phyloP scores from a whole-genome alignment of 2,329 filamentous ascomycete species.

The Exutisphaerella laricina region DNA sequence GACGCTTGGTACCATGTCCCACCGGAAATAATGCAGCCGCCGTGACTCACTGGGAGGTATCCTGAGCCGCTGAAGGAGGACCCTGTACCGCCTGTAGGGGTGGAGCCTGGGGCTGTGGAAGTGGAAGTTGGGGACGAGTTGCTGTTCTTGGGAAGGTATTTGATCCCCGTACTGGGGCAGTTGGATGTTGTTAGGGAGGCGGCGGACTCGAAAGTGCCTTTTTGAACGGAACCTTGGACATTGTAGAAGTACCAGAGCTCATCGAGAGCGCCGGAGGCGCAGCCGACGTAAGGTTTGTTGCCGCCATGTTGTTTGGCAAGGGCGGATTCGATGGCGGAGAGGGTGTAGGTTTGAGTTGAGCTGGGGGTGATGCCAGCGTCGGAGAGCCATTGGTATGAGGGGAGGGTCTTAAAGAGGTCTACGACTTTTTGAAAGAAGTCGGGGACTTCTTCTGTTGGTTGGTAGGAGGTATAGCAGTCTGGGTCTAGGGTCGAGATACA shows the following conservation, averaged over 20 bases:
- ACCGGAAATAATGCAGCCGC: conserved; percentile 58
- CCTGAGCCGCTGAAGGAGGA: conserved; percentile 59
- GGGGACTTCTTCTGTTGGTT: conserved; percentile 57
- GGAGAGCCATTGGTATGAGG: conserved; percentile 58
- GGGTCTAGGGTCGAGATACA: conserved; percentile 65
- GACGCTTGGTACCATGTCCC: conserved; percentile 64
- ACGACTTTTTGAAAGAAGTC: conserved; percentile 65
- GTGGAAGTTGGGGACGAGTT: conserved; percentile 31
- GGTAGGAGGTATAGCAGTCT: conserved; percentile 56
- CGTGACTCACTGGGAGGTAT: conserved; percentile 52
- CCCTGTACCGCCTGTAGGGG: conserved; percentile 36
- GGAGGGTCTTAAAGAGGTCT: conserved; percentile 59
- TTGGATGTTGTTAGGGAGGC: conserved; percentile 51
- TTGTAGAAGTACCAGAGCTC: conserved; percentile 62
- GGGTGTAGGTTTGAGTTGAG: conserved; percentile 53
- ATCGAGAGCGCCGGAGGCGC: conserved; percentile 44
- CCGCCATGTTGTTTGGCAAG: conserved; percentile 50
- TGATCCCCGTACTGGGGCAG: conserved; percentile 59
- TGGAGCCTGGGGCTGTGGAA: conserved; percentile 26
- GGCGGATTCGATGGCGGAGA: conserved; percentile 54
- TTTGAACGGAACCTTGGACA: conserved; percentile 53
- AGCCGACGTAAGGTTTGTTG: conserved; percentile 56
- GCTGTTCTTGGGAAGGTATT: conserved; percentile 55
- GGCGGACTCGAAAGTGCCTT: conserved; percentile 55
- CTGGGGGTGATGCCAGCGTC: conserved; percentile 57